These are phyloP conservation scores for Naematelia encephala DNA, from an alignment of 768 basidiomycete species.

Conservation along the genomic window DNA sequence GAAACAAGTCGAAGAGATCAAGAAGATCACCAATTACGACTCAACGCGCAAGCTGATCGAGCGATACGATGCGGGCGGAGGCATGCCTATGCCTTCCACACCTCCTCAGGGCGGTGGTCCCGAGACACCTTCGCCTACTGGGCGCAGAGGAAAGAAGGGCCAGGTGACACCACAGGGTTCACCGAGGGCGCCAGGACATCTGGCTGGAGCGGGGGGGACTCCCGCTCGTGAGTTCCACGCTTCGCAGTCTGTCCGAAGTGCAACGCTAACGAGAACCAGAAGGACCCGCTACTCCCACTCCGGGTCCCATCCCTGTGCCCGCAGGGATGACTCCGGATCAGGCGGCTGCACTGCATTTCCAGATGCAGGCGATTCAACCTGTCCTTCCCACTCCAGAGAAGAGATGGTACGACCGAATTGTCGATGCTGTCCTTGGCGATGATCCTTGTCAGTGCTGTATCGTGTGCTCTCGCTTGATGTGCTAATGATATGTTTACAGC, in stretches of 20 bases:
- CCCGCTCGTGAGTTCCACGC: slow-evolving; percentile 25
- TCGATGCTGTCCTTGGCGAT: slow-evolving; percentile 40
- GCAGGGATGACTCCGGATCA: slow-evolving; percentile 43
- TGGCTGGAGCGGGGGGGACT: slow-evolving; percentile 41
- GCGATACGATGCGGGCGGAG: slow-evolving; percentile 63
- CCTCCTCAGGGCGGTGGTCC: background rate
- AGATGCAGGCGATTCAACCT: slow-evolving; percentile 41
- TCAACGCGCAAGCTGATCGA: slow-evolving; percentile 84
- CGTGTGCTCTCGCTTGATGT: background rate
- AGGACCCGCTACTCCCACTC: background rate
- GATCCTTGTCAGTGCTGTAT: slow-evolving; percentile 45
- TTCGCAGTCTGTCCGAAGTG: background rate
- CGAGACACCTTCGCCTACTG: slow-evolving; percentile 3
- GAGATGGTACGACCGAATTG: slow-evolving; percentile 48
- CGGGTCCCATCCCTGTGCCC: slow-evolving; percentile 24
- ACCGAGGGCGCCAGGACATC: slow-evolving; percentile 45
- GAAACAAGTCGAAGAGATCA: slow-evolving; percentile 86
- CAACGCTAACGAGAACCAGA: background rate
- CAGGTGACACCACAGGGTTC: slow-evolving; percentile 22
- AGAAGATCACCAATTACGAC: slow-evolving; percentile 96
- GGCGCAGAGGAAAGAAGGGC: background rate
- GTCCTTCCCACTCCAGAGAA: slow-evolving; percentile 49
- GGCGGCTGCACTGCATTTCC: slow-evolving; percentile 37
- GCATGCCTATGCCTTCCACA: background rate
- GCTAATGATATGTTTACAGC: slow-evolving; percentile 18